These are phyloP conservation scores for Entomortierella chlamydospora DNA, from an alignment of 192 early-diverging fungal species.

Conservation along the genomic window DNA sequence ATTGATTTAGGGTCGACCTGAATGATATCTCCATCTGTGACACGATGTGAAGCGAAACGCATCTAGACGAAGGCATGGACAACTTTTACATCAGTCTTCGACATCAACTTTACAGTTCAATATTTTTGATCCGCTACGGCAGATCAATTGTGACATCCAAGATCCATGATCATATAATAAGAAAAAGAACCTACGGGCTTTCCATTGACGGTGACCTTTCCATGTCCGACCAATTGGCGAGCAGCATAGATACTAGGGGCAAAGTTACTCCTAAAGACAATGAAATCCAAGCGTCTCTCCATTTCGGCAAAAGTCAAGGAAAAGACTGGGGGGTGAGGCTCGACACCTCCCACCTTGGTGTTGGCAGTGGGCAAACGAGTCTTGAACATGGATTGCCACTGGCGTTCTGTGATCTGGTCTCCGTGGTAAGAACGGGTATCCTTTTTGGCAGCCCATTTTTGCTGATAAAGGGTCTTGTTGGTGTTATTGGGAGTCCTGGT, in stretches of 20 bases:
- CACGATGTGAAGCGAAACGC: slow-evolving; percentile 77
- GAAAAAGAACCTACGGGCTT: slow-evolving; percentile 68
- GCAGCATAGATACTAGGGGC: slow-evolving; percentile 88
- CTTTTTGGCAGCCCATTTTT: slow-evolving; percentile 94
- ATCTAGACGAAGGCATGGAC: slow-evolving; percentile 61
- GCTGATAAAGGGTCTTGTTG: slow-evolving; percentile 86
- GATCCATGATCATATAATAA: background rate
- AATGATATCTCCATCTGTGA: slow-evolving; percentile 90
- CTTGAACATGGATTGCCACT: slow-evolving; percentile 81
- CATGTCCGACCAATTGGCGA: slow-evolving; percentile 81
- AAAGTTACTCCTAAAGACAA: slow-evolving; percentile 94
- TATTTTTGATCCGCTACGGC: no score
- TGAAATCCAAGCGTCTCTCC: slow-evolving; percentile 93
- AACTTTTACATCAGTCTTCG: no score
- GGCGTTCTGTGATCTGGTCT: slow-evolving; percentile 87
- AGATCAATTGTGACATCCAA: no score
- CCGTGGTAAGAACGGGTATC: slow-evolving; percentile 95
- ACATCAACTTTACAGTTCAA: no score
- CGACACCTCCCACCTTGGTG: slow-evolving; percentile 56
- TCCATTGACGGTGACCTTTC: slow-evolving; percentile 94
- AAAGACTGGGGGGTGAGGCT: slow-evolving; percentile 73
- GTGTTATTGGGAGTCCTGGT: slow-evolving; percentile 61
- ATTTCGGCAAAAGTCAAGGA: slow-evolving; percentile 87
- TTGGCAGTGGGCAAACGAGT: slow-evolving; percentile 78
- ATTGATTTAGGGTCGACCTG: slow-evolving; percentile 83